Evolutionary conservation across 2,329 filamentous ascomycete genomes (phyloP).

Genomic region (Xylariomycetidae sp.): DNA sequence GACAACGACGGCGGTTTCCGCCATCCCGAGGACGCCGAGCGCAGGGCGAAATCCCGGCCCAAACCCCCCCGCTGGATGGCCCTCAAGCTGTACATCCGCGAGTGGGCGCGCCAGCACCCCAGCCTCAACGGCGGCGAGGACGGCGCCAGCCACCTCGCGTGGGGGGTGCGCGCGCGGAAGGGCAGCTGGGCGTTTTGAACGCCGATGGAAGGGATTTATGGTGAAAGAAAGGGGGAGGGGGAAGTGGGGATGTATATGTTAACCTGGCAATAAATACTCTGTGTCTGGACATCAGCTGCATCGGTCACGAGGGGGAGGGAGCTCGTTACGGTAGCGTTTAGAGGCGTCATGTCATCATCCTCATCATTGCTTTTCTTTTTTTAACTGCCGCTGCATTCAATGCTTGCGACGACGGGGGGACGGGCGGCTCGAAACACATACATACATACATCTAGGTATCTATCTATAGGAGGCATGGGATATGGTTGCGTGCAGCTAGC

Average conservation of each 20-base stretch:
- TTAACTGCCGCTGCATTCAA: too few species aligned
- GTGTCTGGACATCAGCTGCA: too few species aligned
- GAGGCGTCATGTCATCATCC: too few species aligned
- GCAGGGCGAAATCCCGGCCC: constrained; percentile 37
- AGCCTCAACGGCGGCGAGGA: constrained; percentile 61
- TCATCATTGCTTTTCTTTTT: too few species aligned
- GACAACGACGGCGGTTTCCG: constrained; percentile 15
- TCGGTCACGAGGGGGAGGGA: too few species aligned
- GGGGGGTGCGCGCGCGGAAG: constrained; percentile 61
- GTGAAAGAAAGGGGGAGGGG: background rate
- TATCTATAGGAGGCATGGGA: too few species aligned
- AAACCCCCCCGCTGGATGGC: constrained; percentile 68
- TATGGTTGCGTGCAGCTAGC: too few species aligned
- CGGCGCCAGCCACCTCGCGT: constrained; percentile 51
- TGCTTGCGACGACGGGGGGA: background rate
- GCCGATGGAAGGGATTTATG: too few species aligned
- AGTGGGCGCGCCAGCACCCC: constrained; percentile 87
- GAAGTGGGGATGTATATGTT: too few species aligned
- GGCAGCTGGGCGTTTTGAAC: constrained; percentile 73
- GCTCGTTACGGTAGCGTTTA: too few species aligned
- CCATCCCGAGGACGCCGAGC: constrained; percentile 33
- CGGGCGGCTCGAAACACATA: background rate
- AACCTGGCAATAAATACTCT: too few species aligned
- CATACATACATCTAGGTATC: background rate
- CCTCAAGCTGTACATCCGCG: constrained; percentile 72